A percentile compares a stretch with the other conserved stretches of the same genome.
Evolutionary conservation across 192 early-diverging fungal species (phyloP).

Genomic region (Coemansia sp.): DNA sequence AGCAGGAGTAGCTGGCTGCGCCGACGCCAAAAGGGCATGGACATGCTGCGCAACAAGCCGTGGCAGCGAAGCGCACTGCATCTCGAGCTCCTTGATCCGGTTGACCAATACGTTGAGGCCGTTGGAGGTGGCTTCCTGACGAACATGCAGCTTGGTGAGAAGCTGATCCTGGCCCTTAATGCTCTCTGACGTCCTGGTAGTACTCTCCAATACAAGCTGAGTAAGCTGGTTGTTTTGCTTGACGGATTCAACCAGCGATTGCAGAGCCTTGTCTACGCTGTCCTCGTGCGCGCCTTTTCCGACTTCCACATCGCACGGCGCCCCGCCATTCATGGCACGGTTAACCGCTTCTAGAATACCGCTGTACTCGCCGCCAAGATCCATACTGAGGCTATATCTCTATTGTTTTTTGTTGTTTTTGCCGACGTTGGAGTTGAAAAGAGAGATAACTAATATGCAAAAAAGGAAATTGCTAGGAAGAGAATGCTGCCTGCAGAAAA

Average conservation of each 20-base stretch:
- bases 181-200: not conserved
- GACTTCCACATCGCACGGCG: not conserved
- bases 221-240: not conserved
- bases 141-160: conserved; percentile 7
- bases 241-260: not conserved
- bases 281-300: not conserved
- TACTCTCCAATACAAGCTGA: not conserved
- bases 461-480: not conserved
- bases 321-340: not conserved
- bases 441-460: not conserved
- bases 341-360: not conserved
- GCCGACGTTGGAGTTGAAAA: not conserved
- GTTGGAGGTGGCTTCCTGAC: not conserved
- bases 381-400: not conserved
- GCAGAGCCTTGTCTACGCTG: not conserved
- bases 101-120: not conserved
- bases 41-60: not conserved
- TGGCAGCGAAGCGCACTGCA: not conserved
- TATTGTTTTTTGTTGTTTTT: not conserved
- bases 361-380: not conserved
- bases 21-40: not conserved
- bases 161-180: conserved; percentile 7
- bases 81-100: not conserved
- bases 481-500: not conserved
- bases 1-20: not conserved